phyloP scores from a whole-genome alignment of 1,284 basidiomycete genomes.

The Thecaphora thlaspeos region DNA sequence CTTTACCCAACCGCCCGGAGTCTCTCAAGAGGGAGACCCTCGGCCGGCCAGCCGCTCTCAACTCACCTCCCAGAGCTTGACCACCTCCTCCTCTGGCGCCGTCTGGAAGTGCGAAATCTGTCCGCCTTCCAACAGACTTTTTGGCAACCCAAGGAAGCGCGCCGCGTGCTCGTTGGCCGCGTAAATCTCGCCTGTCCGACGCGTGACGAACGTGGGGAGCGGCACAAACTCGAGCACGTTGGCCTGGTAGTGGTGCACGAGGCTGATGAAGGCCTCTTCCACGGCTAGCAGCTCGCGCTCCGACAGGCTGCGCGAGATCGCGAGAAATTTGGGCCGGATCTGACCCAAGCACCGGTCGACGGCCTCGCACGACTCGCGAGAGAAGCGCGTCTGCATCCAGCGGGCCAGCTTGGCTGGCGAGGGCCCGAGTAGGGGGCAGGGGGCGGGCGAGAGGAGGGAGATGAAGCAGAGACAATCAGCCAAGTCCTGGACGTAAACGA shows the following conservation, averaged over 20 bases:
- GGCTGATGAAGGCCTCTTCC: conserved; percentile 22
- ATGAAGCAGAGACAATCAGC: too few species aligned
- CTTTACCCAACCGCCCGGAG: too few species aligned
- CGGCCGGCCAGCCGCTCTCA: too few species aligned
- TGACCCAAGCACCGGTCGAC: conserved; percentile 19
- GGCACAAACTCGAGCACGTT: conserved; percentile 29
- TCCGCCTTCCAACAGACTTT: conserved; percentile 21
- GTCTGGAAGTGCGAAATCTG: conserved; percentile 35
- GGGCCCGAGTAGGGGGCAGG: too few species aligned
- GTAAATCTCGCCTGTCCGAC: conserved; percentile 36
- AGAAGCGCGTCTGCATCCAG: conserved; percentile 35
- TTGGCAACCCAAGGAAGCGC: conserved; percentile 20
- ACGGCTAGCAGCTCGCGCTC: conserved; percentile 27
- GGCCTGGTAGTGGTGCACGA: conserved; percentile 23
- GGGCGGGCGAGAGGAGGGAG: too few species aligned
- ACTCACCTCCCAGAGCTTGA: conserved; percentile 24
- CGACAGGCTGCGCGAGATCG: conserved; percentile 17
- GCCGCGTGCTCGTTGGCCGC: conserved; percentile 23
- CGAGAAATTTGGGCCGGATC: conserved; percentile 27
- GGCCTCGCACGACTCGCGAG: conserved; percentile 17
- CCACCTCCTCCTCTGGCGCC: conserved; percentile 18
- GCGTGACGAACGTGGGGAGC: conserved; percentile 18
- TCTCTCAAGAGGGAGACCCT: too few species aligned
- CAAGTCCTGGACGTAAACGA: too few species aligned
- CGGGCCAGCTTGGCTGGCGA: conserved; percentile 23